phyloP scores from a whole-genome alignment of 2,329 filamentous ascomycete genomes.

The Claviceps pazoutovae region DNA sequence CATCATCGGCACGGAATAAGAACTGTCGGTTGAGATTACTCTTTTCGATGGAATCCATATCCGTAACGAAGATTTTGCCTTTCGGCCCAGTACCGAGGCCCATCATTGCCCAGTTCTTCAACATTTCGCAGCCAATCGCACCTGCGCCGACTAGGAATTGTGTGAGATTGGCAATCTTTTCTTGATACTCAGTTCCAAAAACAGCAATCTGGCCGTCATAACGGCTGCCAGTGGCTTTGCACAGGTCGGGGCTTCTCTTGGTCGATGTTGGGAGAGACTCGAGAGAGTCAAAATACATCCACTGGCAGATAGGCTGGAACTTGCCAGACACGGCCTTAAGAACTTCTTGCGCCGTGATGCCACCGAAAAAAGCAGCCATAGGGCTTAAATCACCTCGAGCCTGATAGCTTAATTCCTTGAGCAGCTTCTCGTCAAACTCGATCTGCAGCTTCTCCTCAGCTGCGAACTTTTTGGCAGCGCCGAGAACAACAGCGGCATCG shows the following conservation, averaged over 20 bases:
- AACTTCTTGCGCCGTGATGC: conserved; percentile 84
- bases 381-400: conserved; percentile 81
- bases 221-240: conserved; percentile 69
- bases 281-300: conserved; percentile 95
- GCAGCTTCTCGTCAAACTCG: conserved; percentile 81
- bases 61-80: conserved; percentile 82
- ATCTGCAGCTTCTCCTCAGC: conserved; percentile 49
- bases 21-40: conserved; percentile 98
- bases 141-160: conserved; percentile 93
- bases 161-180: conserved; percentile 79
- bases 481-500: conserved; percentile 67
- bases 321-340: conserved; percentile 96
- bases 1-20: conserved; percentile 83
- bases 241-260: conserved; percentile 69
- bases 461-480: conserved; percentile 61
- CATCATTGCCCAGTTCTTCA: conserved; percentile 99
- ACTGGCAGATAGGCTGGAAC: conserved; percentile 90
- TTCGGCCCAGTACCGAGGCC: conserved; percentile 78
- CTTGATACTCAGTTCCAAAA: conserved; percentile 84
- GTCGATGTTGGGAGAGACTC: conserved; percentile 74
- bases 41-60: conserved; percentile 98
- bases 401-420: conserved; percentile 90
- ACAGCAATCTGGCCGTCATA: conserved; percentile 98
- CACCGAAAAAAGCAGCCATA: conserved; percentile 91
- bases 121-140: conserved; percentile 95